Base-by-base conservation (phyloP, 2,329 filamentous ascomycete species). In the Paecilomyces formosus region DNA sequence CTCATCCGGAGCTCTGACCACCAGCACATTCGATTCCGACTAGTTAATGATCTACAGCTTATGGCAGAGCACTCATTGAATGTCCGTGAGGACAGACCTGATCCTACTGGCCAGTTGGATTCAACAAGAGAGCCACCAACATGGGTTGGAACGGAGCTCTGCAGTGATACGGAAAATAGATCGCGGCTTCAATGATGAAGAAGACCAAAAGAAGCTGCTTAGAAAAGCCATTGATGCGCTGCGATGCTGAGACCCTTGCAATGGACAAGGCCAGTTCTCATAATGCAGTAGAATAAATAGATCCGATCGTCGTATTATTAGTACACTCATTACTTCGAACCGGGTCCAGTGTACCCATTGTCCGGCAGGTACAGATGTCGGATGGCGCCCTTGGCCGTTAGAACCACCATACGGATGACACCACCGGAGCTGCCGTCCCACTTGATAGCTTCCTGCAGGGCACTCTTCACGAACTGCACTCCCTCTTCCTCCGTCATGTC, bases 401-500 rank as follows among this genome's bases (percentile, higher is more conserved):
- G 79, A 60, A 99, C 94, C 62, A 97, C 93, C 90, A 99, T 91
- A 67, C 94, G 87, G 70, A 99, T 99, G 61, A 99, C 94, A 79
- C 94, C 94, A 65, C 94, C 94, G 2, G 94, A 97, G 81, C 92
- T 97, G 64, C 94, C 94, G 74, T 99, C 94, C 94, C 94, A 99
- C 79, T 96, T 96, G 83, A 99, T 97, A 15, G 94, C 94, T 82
- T 99, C 93, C 70, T 85, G 81, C 72, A 99, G 80, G 31, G 94
- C 88, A 54, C 87, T 88, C 80, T 96, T 97, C 74, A 99, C 94
- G 70, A 99, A 99, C 49, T 87, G 78, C 64, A 99, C 87, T 0
- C 94, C 94, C 62, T 96, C 92, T 57, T 85, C 82, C 81, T 97
- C 91, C 56, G 88, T 90, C 92, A 99, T 97, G 64, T 86, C 86